A percentile compares a stretch with the other conserved stretches of the same genome.
Evolutionary conservation across 140 eudicot genomes (phyloP).

Genomic region (Flaveria floridana): DNA sequence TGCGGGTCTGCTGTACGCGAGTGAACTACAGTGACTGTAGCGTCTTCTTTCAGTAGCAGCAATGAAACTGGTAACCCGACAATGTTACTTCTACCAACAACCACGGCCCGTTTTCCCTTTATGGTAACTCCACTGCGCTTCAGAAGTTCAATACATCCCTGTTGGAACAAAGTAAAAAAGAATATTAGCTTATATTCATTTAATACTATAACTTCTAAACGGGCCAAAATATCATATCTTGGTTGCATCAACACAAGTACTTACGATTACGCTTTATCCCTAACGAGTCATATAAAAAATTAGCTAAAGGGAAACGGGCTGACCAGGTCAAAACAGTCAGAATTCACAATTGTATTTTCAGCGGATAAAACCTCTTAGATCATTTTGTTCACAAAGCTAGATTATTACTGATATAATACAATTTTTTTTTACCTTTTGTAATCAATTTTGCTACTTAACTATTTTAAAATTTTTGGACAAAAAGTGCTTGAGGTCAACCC

Average conservation of each 20-base stretch:
- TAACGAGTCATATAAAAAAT: background rate
- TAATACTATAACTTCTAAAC: background rate
- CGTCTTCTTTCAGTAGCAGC: constrained; percentile 86
- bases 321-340: background rate
- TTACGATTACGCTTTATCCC: background rate
- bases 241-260: background rate
- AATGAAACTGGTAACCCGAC: constrained; percentile 92
- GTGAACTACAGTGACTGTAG: constrained; percentile 83
- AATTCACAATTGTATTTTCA: background rate
- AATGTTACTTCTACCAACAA: constrained; percentile 97
- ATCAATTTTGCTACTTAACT: background rate
- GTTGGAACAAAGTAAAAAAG: constrained; percentile 15
- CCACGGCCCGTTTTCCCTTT: constrained; percentile 91
- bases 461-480: background rate
- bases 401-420: background rate
- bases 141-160: constrained; percentile 93
- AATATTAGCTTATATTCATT: constrained; percentile 5
- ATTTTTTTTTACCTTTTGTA: background rate
- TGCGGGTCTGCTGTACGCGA: constrained; percentile 81
- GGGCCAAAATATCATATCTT: too few relatives aligned
- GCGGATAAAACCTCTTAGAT: background rate
- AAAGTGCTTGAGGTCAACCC: background rate
- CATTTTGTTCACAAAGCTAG: background rate
- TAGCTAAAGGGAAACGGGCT: background rate
- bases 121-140: constrained; percentile 70